A percentile compares a stretch with the other conserved stretches of the same genome.
These are phyloP conservation scores for Nemania diffusa DNA, from an alignment of 2,329 filamentous ascomycete genomes.

Conservation along the genomic window DNA sequence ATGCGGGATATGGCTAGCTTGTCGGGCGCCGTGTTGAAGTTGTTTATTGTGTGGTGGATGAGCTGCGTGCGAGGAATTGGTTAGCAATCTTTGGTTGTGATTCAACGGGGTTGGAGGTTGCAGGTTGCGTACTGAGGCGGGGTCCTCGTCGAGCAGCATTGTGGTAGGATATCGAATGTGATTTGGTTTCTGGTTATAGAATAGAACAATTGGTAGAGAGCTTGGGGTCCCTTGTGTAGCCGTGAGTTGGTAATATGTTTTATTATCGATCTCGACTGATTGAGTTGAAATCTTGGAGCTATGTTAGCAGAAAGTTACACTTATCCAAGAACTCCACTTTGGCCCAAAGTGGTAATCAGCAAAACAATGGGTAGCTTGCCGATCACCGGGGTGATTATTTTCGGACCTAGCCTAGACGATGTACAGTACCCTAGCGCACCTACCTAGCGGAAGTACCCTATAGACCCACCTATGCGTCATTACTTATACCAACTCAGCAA, in stretches of 20 bases:
- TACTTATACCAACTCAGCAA: not conserved
- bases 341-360: conserved; percentile 38
- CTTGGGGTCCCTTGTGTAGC: not conserved
- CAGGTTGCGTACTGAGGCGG: conserved; percentile 73
- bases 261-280: not conserved
- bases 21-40: conserved; percentile 95
- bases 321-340: conserved; percentile 14
- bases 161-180: conserved; percentile 52
- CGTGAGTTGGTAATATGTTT: conserved; percentile 2
- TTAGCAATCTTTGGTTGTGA: conserved; percentile 10
- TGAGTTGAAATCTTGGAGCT: not conserved
- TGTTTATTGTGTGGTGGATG: conserved; percentile 88
- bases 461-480: conserved; percentile 32
- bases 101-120: not conserved
- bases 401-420: not conserved
- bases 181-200: not conserved
- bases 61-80: conserved; percentile 67
- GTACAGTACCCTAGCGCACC: not conserved
- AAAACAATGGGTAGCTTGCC: conserved; percentile 41
- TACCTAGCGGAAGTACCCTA: not conserved
- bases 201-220: not conserved
- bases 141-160: conserved; percentile 96
- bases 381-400: conserved; percentile 48
- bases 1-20: conserved; percentile 85
- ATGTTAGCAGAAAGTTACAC: too few relatives aligned